Evolutionary conservation across 2,329 filamentous ascomycete species (phyloP), one percentile per base, ranked within the genome.

Genomic region (Sclerotinia sclerotiorum): DNA sequence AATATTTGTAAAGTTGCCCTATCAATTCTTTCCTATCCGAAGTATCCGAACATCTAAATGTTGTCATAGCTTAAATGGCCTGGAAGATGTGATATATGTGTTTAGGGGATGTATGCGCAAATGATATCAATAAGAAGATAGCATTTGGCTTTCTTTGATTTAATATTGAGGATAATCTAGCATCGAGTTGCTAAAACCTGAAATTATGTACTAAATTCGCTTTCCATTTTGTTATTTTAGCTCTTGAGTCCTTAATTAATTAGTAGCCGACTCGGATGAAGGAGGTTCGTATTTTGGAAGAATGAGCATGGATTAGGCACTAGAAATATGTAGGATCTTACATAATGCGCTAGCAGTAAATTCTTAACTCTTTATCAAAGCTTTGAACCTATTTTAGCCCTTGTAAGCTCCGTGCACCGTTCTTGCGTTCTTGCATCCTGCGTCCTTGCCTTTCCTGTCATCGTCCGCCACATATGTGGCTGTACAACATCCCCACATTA

Each of bases 191-290:
- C 7, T 29, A 29, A 19, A 19, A 60, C 19, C 10, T 32, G 13
- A 48, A n/a, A 32, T n/a, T n/a, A 13, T 15, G 3, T 7, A 32
- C 32, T 8, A 60, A 46, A 19, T n/a, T 13, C 27, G 0, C 6
- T 61, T 61, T 61, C 32, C 19, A 32, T 46, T 21, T 48, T 61
- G 27, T 7, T 11, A 62, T 35, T 58, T 58, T 58, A 58, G 55
- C 55, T 19, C n/a, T 15, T 42, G 11, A 13, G 13, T 13, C 15
- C 39, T 42, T 57, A 42, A 13, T 42, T 57, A 42, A 13, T 39
- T 17, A 15, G n/a, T 62, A 62, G 58, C 58, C 58, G 58, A 62
- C 6, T 62, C 27, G 44, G 29, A 49, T 39, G 55, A 39, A 62
- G 58, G 58, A 32, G 58, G 29, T 62, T 48, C 2, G 8, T 8